Conservation (phyloP, 179 eudicot species). For the Pouteria campechiana region DNA sequence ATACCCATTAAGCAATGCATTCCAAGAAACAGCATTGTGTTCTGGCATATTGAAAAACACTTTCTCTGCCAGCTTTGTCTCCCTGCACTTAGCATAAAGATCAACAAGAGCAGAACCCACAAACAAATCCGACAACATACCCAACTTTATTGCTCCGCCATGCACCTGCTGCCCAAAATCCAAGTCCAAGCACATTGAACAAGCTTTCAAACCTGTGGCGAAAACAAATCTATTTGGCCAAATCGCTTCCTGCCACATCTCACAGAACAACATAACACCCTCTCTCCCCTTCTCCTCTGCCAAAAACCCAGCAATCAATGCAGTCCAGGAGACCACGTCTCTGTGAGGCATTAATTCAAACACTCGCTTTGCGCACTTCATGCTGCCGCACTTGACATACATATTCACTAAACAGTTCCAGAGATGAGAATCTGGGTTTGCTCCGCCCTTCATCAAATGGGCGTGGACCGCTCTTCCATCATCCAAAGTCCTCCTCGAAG, state of each 20-base stretch:
- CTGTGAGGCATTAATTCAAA: conserved; percentile 24
- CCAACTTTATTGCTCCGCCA: conserved; percentile 17
- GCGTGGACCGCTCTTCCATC: conserved; percentile 29
- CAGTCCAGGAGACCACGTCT: conserved; percentile 42
- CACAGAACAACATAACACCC: conserved; percentile 19
- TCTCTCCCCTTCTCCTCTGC: conserved; percentile 16
- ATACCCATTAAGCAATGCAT: conserved; percentile 66
- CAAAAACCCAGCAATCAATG: conserved; percentile 27
- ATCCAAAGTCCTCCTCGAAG: conserved; percentile 2
- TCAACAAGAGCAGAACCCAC: conserved; percentile 70
- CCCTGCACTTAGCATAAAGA: conserved; percentile 71
- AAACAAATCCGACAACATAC: conserved; percentile 14
- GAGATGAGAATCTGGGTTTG: conserved; percentile 28
- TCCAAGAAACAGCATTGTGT: conserved; percentile 68
- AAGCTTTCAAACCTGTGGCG: conserved; percentile 23
- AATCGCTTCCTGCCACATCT: conserved; percentile 26
- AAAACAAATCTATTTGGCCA: conserved; percentile 25
- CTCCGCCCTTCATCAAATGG: conserved; percentile 17
- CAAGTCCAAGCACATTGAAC: conserved; percentile 15
- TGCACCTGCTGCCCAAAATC: conserved; percentile 36
- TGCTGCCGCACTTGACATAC: conserved; percentile 23
- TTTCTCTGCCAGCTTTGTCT: conserved; percentile 38
- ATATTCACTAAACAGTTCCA: conserved; percentile 34
- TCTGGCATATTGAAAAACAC: conserved; percentile 40
- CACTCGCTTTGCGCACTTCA: conserved; percentile 16